phyloP scores from a whole-genome alignment of 2,329 filamentous ascomycete species.

The Polychaeton citri region DNA sequence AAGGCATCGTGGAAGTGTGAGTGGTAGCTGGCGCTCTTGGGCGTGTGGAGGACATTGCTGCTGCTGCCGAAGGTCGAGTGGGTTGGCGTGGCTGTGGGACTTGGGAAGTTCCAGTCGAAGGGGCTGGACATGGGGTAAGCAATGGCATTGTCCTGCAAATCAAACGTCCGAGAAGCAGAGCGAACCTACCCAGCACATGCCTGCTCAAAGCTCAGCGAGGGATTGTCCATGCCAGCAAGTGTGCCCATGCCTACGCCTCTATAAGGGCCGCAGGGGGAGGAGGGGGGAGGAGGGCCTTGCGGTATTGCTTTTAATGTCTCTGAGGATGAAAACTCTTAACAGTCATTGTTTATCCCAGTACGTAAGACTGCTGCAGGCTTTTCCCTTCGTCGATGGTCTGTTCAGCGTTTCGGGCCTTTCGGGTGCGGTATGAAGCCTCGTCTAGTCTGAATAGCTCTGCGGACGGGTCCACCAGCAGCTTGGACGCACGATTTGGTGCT shows the following conservation, averaged over 20 bases:
- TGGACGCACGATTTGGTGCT: too few species aligned
- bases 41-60: conserved; percentile 30
- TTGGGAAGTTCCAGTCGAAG: conserved; percentile 37
- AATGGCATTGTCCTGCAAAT: background rate
- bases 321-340: too few species aligned
- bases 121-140: conserved; percentile 16
- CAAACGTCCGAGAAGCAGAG: background rate
- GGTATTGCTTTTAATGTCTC: too few species aligned
- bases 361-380: background rate
- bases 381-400: background rate
- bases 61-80: conserved; percentile 24
- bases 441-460: background rate
- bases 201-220: conserved; percentile 12
- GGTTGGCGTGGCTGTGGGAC: conserved; percentile 36
- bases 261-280: too few species aligned
- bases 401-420: background rate
- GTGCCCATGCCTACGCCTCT: too few species aligned
- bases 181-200: conserved; percentile 10
- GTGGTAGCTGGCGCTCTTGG: conserved; percentile 28
- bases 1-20: conserved; percentile 38
- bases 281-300: too few species aligned
- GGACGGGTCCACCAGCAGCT: background rate
- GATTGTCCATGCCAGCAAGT: background rate
- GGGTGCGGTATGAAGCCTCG: background rate
- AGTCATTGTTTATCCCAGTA: background rate